These are phyloP conservation scores for Debaryomyces coudertii DNA, from an alignment of 1,139 yeast species.

Conservation along the genomic window DNA sequence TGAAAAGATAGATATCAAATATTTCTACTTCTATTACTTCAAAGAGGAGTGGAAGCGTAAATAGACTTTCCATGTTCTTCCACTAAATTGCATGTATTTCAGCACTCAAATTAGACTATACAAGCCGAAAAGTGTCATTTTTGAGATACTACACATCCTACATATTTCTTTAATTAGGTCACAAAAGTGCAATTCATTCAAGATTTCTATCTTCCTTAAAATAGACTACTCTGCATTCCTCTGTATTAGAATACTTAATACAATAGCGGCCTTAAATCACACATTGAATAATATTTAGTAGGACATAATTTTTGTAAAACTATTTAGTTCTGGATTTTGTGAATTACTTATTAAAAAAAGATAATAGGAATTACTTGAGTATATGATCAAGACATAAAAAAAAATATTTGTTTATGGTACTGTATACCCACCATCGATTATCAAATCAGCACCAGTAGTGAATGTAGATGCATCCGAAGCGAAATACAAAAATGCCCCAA, in stretches of 20 bases:
- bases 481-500: conserved; percentile 78
- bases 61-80: background rate
- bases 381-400: background rate
- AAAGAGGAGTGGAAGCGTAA: background rate
- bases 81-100: background rate
- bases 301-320: too few relatives aligned
- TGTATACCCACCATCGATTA: conserved; percentile 86
- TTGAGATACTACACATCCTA: too few relatives aligned
- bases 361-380: background rate
- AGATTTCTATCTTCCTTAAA: too few relatives aligned
- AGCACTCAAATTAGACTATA: too few relatives aligned
- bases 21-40: background rate
- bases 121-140: too few relatives aligned
- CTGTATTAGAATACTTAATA: too few relatives aligned
- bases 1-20: too few relatives aligned
- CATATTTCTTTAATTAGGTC: too few relatives aligned
- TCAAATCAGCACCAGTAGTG: conserved; percentile 82
- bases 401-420: conserved; percentile 30
- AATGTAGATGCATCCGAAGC: conserved; percentile 81
- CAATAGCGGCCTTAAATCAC: too few relatives aligned
- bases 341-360: background rate
- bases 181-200: too few relatives aligned
- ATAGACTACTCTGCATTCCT: too few relatives aligned
- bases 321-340: background rate
- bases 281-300: too few relatives aligned